Evolutionary conservation across 2,329 filamentous ascomycete genomes (phyloP).

Genomic region (Juglanconis sp.): DNA sequence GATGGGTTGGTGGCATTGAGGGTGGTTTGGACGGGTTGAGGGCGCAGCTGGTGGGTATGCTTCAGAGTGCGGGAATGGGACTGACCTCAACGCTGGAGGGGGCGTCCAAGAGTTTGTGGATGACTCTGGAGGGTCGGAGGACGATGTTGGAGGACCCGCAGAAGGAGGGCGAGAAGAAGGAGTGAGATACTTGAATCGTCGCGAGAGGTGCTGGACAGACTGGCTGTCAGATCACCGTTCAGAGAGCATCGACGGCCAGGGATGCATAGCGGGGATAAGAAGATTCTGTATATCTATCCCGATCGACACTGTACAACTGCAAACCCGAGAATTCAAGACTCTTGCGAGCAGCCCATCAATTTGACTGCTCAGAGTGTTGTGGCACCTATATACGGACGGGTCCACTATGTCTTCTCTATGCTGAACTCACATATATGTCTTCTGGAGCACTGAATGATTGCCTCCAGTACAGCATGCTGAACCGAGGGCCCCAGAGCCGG

Average conservation of each 20-base stretch:
- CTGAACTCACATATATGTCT: no score
- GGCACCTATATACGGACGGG: no score
- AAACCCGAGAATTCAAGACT: neutral
- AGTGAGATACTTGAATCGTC: constrained; percentile 14
- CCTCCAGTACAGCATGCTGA: no score
- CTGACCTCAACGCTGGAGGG: constrained; percentile 78
- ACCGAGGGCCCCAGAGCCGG: no score
- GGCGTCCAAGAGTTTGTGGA: constrained; percentile 76
- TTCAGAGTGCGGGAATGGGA: constrained; percentile 76
- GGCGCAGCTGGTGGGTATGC: constrained; percentile 74
- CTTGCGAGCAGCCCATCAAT: neutral
- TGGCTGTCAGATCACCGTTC: neutral
- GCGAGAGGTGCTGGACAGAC: neutral
- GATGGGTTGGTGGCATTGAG: constrained; percentile 68
- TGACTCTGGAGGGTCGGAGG: constrained; percentile 81
- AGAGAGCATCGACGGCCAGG: neutral
- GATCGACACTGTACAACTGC: neutral
- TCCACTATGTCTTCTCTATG: no score
- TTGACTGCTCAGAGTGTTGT: no score
- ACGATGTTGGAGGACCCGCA: constrained; percentile 75
- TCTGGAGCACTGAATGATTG: no score
- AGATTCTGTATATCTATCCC: neutral
- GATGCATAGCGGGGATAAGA: neutral
- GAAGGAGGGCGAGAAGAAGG: constrained; percentile 30
- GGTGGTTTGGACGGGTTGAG: constrained; percentile 79